Evolutionary conservation across 2,329 filamentous ascomycete genomes (phyloP), one percentile per base, ranked within the genome.

Genomic region (Pseudocercospora musae): DNA sequence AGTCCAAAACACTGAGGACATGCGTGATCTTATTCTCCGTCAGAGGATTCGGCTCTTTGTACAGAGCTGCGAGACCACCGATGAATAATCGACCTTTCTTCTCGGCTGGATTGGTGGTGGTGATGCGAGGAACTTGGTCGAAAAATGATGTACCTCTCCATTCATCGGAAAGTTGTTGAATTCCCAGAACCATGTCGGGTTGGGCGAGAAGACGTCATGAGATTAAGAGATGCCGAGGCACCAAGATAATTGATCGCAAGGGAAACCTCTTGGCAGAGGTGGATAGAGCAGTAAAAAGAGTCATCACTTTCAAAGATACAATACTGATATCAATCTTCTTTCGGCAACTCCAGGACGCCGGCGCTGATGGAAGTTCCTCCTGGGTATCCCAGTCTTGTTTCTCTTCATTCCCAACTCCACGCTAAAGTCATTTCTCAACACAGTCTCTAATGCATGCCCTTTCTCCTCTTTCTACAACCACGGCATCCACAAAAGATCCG

Each of bases 401-500:
- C 21, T 23, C 20, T 23, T 20, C 53, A 20, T 15, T 8, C 29
- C n/a, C 6, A 42, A 56, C 53, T 40, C 53, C 53, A 23, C 53
- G 53, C 53, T 56, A 27, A 56, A 25, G 10, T 23, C 53, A 21
- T 44, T 27, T 33, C 20, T 25, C 20, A 2, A 10, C 31, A 21
- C 31, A 15, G 11, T 40, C 20, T 20, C 27, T 2, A 15, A 21
- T n/a, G 2, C 25, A n/a, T n/a, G n/a, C 33, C 18, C 53, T 18
- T 25, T 20, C 4, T 20, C 50, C 10, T 18, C 50, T 54, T 7
- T 23, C 29, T 82, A 98, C 73, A 98, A 80, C 80, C 96, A 99
- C 23, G 92, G 89, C 94, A 98, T 98, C 92, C 95, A 99, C 70
- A 99, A 80, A 62, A 93, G 88, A 81, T 99, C 95, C 72, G 90